Conservation (phyloP, 2,329 filamentous ascomycete species). For the Sporothrix inflata region DNA sequence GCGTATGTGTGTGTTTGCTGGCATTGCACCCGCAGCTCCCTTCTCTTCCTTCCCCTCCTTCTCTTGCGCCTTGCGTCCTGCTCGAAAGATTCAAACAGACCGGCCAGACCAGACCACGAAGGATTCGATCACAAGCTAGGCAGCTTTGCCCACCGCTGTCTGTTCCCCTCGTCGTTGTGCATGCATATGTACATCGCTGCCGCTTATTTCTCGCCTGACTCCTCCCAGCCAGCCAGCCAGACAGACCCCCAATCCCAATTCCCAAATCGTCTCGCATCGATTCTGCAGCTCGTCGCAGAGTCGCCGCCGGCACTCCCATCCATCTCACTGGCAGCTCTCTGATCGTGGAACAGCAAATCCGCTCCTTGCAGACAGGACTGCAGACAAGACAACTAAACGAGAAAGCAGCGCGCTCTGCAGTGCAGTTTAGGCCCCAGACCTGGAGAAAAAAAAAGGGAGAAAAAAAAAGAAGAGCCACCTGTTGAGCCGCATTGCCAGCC, state of each 20-base stretch:
- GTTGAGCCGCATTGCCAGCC: slow-evolving; percentile 19
- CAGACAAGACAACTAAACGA: neutral
- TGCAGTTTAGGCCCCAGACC: neutral
- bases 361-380: neutral
- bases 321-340: slow-evolving; percentile 8
- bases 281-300: slow-evolving; percentile 29
- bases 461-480: neutral
- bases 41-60: neutral
- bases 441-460: too few species aligned
- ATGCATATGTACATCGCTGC: slow-evolving; percentile 21
- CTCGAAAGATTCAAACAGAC: neutral
- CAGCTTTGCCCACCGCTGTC: slow-evolving; percentile 7
- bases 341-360: slow-evolving; percentile 11
- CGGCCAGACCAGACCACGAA: slow-evolving; percentile 7
- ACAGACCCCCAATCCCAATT: neutral
- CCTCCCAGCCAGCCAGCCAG: slow-evolving; percentile 11
- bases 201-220: slow-evolving; percentile 20
- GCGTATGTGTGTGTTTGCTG: neutral
- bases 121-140: slow-evolving; percentile 25
- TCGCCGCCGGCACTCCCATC: slow-evolving; percentile 17
- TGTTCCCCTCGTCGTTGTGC: neutral
- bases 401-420: neutral
- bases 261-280: slow-evolving; percentile 12
- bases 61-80: neutral
- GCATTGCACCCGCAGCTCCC: neutral